These are phyloP conservation scores for Hanseniaspora osmophila DNA, from an alignment of 805 yeast genomes.

Conservation along the genomic window DNA sequence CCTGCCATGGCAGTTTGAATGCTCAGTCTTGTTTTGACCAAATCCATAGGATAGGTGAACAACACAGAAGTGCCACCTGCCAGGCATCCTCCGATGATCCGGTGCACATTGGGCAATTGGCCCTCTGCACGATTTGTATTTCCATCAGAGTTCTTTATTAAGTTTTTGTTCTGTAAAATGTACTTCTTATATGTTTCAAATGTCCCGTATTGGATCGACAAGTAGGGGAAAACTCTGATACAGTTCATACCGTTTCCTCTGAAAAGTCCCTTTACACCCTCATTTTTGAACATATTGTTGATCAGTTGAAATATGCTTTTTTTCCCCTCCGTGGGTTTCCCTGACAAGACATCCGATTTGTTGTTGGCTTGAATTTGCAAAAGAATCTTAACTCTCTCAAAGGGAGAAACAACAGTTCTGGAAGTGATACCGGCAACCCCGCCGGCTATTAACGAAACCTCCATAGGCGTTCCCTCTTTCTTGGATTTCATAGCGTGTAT, in stretches of 20 bases:
- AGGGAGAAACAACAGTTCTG: constrained; percentile 85
- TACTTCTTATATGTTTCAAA: constrained; percentile 49
- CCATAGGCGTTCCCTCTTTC: constrained; percentile 1
- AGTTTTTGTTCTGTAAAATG: constrained; percentile 16
- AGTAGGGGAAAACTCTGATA: constrained; percentile 79
- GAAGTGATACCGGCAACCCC: constrained; percentile 73
- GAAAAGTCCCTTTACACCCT: constrained; percentile 81
- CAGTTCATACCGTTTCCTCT: constrained; percentile 88
- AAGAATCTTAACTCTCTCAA: constrained; percentile 84
- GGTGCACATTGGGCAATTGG: constrained; percentile 37
- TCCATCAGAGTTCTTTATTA: constrained; percentile 9
- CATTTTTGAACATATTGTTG: constrained; percentile 67
- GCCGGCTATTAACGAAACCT: constrained; percentile 53
- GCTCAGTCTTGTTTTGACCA: constrained; percentile 78
- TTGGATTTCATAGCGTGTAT: background rate
- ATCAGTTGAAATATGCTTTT: constrained; percentile 18
- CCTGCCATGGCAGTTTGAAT: constrained; percentile 65
- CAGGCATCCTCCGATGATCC: constrained; percentile 62
- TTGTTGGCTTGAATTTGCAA: constrained; percentile 65
- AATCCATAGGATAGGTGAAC: constrained; percentile 83
- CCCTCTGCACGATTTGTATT: constrained; percentile 8
- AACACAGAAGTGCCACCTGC: constrained; percentile 73
- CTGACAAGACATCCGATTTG: constrained; percentile 15
- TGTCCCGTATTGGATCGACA: constrained; percentile 85
- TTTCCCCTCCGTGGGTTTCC: constrained; percentile 7